These are phyloP conservation scores for Grigorovia yakushimaensis DNA, from an alignment of 805 yeast species.

Conservation along the genomic window DNA sequence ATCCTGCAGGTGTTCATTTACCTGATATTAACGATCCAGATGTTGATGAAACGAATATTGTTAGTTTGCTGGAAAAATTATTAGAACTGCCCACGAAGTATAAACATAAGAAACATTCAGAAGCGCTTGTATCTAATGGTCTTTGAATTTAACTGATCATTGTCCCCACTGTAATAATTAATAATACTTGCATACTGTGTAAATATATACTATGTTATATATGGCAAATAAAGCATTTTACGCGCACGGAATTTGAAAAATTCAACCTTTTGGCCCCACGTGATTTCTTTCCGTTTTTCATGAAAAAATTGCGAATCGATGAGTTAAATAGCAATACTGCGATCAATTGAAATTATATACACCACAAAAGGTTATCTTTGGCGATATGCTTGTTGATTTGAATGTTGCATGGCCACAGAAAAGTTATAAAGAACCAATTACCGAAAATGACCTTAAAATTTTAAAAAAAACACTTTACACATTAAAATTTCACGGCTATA, in stretches of 20 bases:
- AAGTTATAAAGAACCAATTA: conserved; percentile 36
- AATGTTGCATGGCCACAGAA: conserved; percentile 66
- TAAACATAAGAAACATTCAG: background rate
- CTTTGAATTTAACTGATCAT: too few species aligned
- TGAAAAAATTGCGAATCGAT: background rate
- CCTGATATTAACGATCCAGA: conserved; percentile 15
- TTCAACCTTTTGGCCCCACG: background rate
- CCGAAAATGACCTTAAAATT: conserved; percentile 33
- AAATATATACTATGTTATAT: too few species aligned
- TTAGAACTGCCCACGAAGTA: conserved; percentile 1
- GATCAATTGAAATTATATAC: too few species aligned
- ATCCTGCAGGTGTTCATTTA: conserved; percentile 11
- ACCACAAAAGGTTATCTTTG: too few species aligned
- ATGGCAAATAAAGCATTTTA: too few species aligned
- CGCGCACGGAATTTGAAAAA: too few species aligned
- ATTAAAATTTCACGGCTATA: conserved; percentile 54
- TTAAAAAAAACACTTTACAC: conserved; percentile 44
- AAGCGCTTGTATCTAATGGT: too few species aligned
- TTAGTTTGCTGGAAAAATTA: conserved; percentile 12
- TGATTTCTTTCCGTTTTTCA: background rate
- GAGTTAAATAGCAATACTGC: background rate
- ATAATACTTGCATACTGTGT: too few species aligned
- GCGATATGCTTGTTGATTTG: conserved; percentile 50
- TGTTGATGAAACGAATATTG: conserved; percentile 15
- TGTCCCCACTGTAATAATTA: too few species aligned